These are phyloP conservation scores for Zea luxurians DNA, from an alignment of 176 grass and related monocot genomes.

Conservation along the genomic window DNA sequence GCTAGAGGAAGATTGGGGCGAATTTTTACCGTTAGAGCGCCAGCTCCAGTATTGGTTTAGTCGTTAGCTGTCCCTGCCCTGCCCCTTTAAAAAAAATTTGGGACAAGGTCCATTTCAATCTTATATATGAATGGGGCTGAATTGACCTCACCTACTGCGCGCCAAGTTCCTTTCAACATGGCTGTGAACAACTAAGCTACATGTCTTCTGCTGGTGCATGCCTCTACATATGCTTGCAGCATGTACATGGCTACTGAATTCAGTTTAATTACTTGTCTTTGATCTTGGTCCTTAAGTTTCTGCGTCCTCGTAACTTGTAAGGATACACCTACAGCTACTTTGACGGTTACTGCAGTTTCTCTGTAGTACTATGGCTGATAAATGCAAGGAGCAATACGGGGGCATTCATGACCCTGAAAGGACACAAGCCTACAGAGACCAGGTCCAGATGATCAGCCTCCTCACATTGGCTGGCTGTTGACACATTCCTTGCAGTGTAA, in stretches of 20 bases:
- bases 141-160: constrained; percentile 44
- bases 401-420: constrained; percentile 26
- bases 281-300: not conserved
- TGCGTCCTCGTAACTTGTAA: not conserved
- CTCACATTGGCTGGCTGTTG: constrained; percentile 20
- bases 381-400: no score
- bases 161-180: constrained; percentile 43
- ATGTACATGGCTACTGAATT: no score
- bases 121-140: constrained; percentile 12
- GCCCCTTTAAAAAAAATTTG: constrained; percentile 8
- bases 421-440: constrained; percentile 27
- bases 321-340: not conserved
- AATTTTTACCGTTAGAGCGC: not conserved
- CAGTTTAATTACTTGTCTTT: no score
- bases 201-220: no score
- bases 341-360: constrained; percentile 9
- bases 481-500: constrained; percentile 20
- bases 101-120: constrained; percentile 39
- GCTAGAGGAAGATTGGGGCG: constrained; percentile 30
- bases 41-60: not conserved
- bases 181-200: not conserved
- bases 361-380: not conserved
- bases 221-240: no score
- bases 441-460: constrained; percentile 37
- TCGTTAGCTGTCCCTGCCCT: constrained; percentile 41